Evolutionary conservation across 306 rosid species (phyloP).

Genomic region (Begonia masoniana): DNA sequence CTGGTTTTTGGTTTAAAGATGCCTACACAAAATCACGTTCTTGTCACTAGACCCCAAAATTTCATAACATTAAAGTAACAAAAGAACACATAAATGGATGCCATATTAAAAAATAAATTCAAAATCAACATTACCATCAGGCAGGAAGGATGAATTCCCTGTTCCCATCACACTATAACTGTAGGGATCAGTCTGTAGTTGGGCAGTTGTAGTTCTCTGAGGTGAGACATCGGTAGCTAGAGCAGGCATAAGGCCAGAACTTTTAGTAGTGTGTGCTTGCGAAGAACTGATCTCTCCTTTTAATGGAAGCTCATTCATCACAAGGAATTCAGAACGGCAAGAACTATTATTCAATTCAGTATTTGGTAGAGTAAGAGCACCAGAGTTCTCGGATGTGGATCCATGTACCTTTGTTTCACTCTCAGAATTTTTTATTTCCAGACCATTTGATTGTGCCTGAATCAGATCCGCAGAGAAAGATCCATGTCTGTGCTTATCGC

Average conservation of each 20-base stretch:
- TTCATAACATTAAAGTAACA: slow-evolving; percentile 8
- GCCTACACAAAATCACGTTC: slow-evolving; percentile 13
- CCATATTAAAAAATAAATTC: not conserved
- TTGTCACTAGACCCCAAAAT: slow-evolving; percentile 11
- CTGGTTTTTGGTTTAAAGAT: slow-evolving; percentile 10
- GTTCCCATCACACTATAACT: slow-evolving; percentile 21
- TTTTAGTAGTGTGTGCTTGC: slow-evolving; percentile 29
- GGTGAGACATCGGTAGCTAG: slow-evolving; percentile 27
- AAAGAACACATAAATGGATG: slow-evolving; percentile 1
- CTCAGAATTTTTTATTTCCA: slow-evolving; percentile 25
- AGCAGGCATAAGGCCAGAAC: slow-evolving; percentile 25
- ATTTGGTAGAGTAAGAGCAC: slow-evolving; percentile 18
- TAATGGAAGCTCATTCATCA: slow-evolving; percentile 28
- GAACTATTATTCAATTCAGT: slow-evolving; percentile 27
- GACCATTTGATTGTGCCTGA: slow-evolving; percentile 24
- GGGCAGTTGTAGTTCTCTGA: slow-evolving; percentile 36
- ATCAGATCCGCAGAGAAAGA: slow-evolving; percentile 18
- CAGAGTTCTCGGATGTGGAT: slow-evolving; percentile 22
- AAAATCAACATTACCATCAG: slow-evolving; percentile 36
- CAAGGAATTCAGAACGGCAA: slow-evolving; percentile 28
- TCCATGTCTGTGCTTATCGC: slow-evolving; percentile 22
- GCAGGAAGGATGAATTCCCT: slow-evolving; percentile 21
- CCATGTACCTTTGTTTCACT: slow-evolving; percentile 24
- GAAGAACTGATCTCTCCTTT: slow-evolving; percentile 23
- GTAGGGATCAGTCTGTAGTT: slow-evolving; percentile 27